Evolutionary conservation across 306 rosid species (phyloP).

Genomic region (Arachis hypogaea): DNA sequence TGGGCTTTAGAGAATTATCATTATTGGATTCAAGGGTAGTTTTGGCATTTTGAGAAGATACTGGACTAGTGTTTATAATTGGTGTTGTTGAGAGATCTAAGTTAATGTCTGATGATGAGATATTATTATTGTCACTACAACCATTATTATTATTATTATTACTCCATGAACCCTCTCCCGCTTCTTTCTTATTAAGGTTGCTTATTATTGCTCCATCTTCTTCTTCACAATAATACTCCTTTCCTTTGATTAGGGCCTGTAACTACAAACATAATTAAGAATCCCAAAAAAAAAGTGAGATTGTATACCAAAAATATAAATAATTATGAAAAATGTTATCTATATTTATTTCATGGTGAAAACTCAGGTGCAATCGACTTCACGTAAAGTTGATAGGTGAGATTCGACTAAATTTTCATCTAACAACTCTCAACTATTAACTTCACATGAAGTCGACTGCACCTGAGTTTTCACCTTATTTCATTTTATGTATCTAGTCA

Average conservation of each 20-base stretch:
- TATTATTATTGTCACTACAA: conserved; percentile 42
- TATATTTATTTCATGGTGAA: too few species aligned
- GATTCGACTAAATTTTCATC: too few species aligned
- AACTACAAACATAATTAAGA: conserved; percentile 52
- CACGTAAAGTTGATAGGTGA: too few species aligned
- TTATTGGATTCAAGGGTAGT: conserved; percentile 42
- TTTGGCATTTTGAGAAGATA: conserved; percentile 48
- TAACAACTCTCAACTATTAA: too few species aligned
- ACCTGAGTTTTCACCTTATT: too few species aligned
- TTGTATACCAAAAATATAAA: too few species aligned
- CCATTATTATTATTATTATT: conserved; percentile 56
- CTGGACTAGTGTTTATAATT: conserved; percentile 37
- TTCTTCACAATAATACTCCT: conserved; percentile 45
- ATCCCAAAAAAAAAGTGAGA: too few species aligned
- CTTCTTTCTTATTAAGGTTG: conserved; percentile 56
- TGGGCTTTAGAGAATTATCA: conserved; percentile 39
- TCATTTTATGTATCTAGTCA: too few species aligned
- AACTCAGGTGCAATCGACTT: too few species aligned
- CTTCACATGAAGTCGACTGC: too few species aligned
- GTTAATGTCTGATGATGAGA: conserved; percentile 50
- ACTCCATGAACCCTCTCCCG: conserved; percentile 66
- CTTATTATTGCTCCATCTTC: conserved; percentile 5
- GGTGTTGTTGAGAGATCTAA: conserved; percentile 67
- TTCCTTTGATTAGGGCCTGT: conserved; percentile 50
- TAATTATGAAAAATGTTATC: too few species aligned